These are phyloP conservation scores for Ceratocystis papillata DNA, from an alignment of 2,329 filamentous ascomycete genomes.

Conservation along the genomic window DNA sequence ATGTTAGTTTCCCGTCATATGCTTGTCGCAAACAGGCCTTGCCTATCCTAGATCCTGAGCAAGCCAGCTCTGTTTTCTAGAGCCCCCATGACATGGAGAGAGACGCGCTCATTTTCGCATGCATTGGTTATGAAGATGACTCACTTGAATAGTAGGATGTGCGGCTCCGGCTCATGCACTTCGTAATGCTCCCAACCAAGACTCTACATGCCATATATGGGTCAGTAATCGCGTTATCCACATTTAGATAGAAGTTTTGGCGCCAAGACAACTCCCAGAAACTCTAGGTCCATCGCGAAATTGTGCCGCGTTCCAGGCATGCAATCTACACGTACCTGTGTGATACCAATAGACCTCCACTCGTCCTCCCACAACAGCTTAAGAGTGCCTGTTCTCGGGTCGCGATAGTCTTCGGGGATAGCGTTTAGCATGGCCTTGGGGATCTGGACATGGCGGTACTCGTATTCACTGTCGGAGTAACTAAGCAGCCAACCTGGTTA, in stretches of 20 bases:
- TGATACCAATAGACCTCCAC: conserved; percentile 94
- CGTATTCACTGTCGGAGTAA: conserved; percentile 84
- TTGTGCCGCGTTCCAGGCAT: no score
- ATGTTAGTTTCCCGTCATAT: conserved; percentile 18
- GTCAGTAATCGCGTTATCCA: conserved; percentile 6
- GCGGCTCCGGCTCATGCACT: conserved; percentile 95
- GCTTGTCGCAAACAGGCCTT: background rate
- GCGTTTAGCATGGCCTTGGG: conserved; percentile 97
- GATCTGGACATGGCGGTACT: conserved; percentile 95
- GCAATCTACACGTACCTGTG: conserved; percentile 55
- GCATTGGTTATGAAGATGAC: conserved; percentile 31
- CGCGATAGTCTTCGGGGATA: conserved; percentile 91
- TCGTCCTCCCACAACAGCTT: conserved; percentile 98
- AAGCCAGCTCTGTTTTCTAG: background rate
- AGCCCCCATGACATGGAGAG: background rate
- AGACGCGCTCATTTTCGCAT: background rate
- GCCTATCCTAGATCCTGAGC: background rate
- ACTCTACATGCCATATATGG: conserved; percentile 50
- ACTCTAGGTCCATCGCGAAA: no score
- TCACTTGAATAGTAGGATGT: conserved; percentile 97
- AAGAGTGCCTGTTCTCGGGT: conserved; percentile 76
- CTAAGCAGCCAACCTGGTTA: conserved; percentile 37
- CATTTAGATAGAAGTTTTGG: background rate
- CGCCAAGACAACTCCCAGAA: background rate
- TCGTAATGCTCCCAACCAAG: conserved; percentile 99